Conservation (phyloP, 805 yeast genomes). For the Wickerhamomyces ciferrii region DNA sequence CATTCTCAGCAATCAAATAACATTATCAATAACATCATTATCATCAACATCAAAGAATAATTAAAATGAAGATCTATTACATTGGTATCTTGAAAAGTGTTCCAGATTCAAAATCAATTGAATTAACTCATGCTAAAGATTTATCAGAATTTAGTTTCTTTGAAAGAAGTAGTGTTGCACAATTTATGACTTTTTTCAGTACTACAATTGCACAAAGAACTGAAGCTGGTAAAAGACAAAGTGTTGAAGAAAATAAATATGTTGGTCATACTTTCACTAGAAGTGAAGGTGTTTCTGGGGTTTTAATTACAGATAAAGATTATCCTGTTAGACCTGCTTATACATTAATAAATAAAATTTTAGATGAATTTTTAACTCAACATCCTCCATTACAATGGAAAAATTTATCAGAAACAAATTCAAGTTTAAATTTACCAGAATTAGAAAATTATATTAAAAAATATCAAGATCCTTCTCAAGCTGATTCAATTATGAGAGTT, state of each 20-base stretch:
- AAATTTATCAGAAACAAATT: constrained; percentile 36
- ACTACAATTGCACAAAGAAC: constrained; percentile 90
- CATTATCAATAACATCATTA: too few species aligned
- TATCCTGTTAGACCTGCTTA: constrained; percentile 97
- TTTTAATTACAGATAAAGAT: constrained; percentile 87
- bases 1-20: neutral
- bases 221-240: constrained; percentile 83
- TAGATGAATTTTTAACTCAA: constrained; percentile 83
- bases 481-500: constrained; percentile 94
- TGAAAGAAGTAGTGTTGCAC: constrained; percentile 77
- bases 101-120: constrained; percentile 58
- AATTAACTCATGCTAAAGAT: constrained; percentile 76
- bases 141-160: constrained; percentile 84
- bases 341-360: constrained; percentile 81
- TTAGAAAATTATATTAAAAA: constrained; percentile 68
- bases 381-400: constrained; percentile 77
- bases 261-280: constrained; percentile 90
- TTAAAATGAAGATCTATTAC: constrained; percentile 74
- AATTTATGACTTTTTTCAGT: constrained; percentile 92
- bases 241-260: constrained; percentile 82
- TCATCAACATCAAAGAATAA: too few species aligned
- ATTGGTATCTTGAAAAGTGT: constrained; percentile 75
- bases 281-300: constrained; percentile 87
- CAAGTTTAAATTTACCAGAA: constrained; percentile 47
- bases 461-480: constrained; percentile 96